Base-by-base conservation (phyloP, 2,329 filamentous ascomycete species). In the Scedosporium boydii region DNA sequence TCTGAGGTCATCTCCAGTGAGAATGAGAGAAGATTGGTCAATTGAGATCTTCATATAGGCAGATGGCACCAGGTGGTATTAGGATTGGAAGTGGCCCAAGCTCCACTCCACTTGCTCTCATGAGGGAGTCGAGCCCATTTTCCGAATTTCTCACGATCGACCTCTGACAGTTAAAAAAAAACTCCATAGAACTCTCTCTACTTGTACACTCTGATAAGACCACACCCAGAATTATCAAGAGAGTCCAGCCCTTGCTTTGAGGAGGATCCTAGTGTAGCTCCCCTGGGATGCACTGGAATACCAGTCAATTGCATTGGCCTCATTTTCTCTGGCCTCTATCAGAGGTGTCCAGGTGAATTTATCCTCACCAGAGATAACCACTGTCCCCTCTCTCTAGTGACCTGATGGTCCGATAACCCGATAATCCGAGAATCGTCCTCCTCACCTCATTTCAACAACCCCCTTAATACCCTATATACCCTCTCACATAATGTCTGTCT, bases 231-330 rank as follows among this genome's bases (percentile, higher is more conserved):
- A 38, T 53, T 38, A 26, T 27, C 21, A 55, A 18, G 51, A 55
- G 44, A 53, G 16, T 27, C 34, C 21, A 44, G 27, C 12, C 44
- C 44, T 34, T 34, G 34, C 16, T 16, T 14, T 23, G 12, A 14
- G 51, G 23, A 26, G 18, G 23, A 27, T 55, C 51, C 51, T 23
- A 9, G 55, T 14, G 27, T n/a, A 61, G 55, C 26, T n/a, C 48
- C n/a, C 44, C 29, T 61, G 59, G 59, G 59, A 61, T 61, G 59
- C 59, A 61, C 59, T 48, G 29, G 53, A 23, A 26, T 38, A 55
- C 46, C n/a, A 51, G 10, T 34, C 29, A 56, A 55, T 34, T 48
- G 26, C 59, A 41, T 61, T 55, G 59, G 59, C 23, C 26, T 12
- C 48, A 56, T 38, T 61, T 56, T 23, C 48, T 56, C 26, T 55